Percentiles rank a stretch among this genome's conserved stretches.
Evolutionary conservation across 768 basidiomycete genomes (phyloP).

Genomic region (Lyophyllum decastes): DNA sequence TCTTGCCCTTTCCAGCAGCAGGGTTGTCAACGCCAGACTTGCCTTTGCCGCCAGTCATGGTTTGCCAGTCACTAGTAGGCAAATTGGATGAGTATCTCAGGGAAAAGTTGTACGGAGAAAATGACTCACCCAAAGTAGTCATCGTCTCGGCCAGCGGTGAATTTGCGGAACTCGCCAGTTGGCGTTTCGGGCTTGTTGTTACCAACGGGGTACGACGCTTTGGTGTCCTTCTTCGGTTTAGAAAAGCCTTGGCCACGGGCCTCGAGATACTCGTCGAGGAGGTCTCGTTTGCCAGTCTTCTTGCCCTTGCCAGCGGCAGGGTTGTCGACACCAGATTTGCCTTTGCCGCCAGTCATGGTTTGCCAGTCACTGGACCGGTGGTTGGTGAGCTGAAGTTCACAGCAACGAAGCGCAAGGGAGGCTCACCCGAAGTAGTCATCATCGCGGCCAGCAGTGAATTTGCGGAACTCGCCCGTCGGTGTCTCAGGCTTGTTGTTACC

Average conservation of each 20-base stretch:
- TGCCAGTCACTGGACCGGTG: not conserved
- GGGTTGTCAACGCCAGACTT: too few species aligned
- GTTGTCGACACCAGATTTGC: slow-evolving; percentile 1
- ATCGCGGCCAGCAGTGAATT: not conserved
- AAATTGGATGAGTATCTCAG: not conserved
- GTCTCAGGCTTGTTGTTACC: slow-evolving; percentile 1
- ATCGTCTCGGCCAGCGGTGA: too few species aligned
- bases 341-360: not conserved
- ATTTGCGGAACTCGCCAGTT: too few species aligned
- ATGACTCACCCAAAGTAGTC: not conserved
- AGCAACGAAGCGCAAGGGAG: not conserved
- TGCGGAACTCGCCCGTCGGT: not conserved
- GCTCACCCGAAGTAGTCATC: slow-evolving; percentile 5
- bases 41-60: too few species aligned
- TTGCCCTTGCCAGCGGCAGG: slow-evolving; percentile 4
- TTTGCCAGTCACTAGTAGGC: too few species aligned
- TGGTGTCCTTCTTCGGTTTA: too few species aligned
- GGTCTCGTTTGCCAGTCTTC: not conserved
- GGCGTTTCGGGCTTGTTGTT: too few species aligned
- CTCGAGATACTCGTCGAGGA: too few species aligned
- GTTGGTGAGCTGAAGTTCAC: not conserved
- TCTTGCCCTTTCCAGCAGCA: not conserved
- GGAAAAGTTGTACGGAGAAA: too few species aligned
- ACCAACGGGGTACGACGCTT: too few species aligned
- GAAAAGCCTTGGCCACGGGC: too few species aligned